Evolutionary conservation across 2,329 filamentous ascomycete species (phyloP).

Genomic region (Botrytis hyacinthi): DNA sequence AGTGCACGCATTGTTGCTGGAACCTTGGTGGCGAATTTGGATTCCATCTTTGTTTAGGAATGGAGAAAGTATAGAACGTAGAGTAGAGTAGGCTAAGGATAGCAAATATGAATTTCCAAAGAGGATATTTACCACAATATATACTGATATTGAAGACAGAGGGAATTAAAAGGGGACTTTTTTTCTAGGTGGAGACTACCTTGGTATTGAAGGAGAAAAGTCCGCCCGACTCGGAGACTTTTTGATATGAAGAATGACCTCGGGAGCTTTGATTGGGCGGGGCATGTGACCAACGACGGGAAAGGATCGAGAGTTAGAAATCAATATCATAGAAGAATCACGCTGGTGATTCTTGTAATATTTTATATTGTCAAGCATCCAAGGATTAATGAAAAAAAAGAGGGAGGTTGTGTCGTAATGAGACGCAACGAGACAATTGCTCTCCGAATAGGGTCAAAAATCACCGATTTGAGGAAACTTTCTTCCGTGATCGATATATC

Average conservation of each 20-base stretch:
- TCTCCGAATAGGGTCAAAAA: neutral
- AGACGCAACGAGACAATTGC: neutral
- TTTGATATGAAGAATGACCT: neutral
- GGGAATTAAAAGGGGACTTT: neutral
- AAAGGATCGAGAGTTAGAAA: neutral
- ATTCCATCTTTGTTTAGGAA: neutral
- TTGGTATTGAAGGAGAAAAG: neutral
- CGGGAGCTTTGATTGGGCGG: neutral
- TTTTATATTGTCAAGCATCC: neutral
- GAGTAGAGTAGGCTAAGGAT: neutral
- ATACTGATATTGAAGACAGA: neutral
- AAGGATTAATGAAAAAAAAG: neutral
- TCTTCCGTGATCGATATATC: neutral
- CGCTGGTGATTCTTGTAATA: neutral
- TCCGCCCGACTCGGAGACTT: neutral
- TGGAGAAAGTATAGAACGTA: neutral
- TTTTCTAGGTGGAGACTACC: neutral
- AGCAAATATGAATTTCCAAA: neutral
- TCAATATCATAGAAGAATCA: neutral
- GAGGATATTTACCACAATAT: neutral
- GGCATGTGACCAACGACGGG: neutral
- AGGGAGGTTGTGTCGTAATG: neutral
- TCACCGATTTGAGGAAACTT: neutral
- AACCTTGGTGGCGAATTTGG: conserved; percentile 27
- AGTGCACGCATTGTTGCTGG: conserved; percentile 34